Evolutionary conservation across 495 filamentous ascomycete genomes (phyloP).

Genomic region (Penicillium samsonianum): DNA sequence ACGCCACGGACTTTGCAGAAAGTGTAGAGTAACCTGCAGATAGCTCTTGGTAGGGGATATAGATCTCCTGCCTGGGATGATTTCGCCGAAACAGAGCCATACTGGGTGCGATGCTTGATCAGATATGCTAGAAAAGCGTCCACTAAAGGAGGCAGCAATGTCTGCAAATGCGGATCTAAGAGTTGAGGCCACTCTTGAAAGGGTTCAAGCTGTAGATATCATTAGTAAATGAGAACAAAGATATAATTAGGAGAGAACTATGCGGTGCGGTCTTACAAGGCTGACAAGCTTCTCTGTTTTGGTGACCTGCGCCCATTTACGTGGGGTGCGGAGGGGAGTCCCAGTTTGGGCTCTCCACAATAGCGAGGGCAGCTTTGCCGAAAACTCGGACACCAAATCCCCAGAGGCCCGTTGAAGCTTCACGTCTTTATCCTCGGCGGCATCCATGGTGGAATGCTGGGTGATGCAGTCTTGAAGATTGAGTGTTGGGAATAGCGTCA

Average conservation of each 20-base stretch:
- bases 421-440: slow-evolving; percentile 63
- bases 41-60: slow-evolving; percentile 65
- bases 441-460: slow-evolving; percentile 43
- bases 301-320: slow-evolving; percentile 42
- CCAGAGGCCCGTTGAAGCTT: slow-evolving; percentile 70
- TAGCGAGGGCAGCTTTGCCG: slow-evolving; percentile 51
- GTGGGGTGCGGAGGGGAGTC: slow-evolving; percentile 34
- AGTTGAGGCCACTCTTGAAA: slow-evolving; percentile 97
- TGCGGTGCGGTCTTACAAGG: slow-evolving; percentile 35
- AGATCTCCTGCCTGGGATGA: slow-evolving; percentile 35
- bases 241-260: not conserved
- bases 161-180: slow-evolving; percentile 82
- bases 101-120: slow-evolving; percentile 39
- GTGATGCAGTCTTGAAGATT: slow-evolving; percentile 9
- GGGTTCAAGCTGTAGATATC: slow-evolving; percentile 66
- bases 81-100: slow-evolving; percentile 33
- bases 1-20: slow-evolving; percentile 93
- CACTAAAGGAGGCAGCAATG: slow-evolving; percentile 70
- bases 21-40: slow-evolving; percentile 79
- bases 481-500: slow-evolving; percentile 30
- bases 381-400: slow-evolving; percentile 67
- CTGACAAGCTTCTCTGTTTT: slow-evolving; percentile 47
- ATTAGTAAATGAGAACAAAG: not conserved
- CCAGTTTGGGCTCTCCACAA: slow-evolving; percentile 44
- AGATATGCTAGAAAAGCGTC: slow-evolving; percentile 73